Percentiles rank a stretch among this genome's conserved stretches.
phyloP scores from a whole-genome alignment of 805 yeast species.

The Teunomyces pallodes region DNA sequence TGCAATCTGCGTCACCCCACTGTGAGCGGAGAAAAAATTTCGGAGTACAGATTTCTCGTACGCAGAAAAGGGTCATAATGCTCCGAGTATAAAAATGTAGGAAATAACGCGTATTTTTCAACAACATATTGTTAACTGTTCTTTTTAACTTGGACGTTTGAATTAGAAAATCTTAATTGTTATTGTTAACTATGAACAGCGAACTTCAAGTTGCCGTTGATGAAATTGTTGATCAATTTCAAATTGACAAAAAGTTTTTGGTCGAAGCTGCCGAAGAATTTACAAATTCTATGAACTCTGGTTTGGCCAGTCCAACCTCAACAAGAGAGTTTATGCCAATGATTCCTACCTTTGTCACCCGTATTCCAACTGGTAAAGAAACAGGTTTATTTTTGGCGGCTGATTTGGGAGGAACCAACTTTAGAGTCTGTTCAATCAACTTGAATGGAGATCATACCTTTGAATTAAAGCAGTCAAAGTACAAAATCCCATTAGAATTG shows the following conservation, averaged over 20 bases:
- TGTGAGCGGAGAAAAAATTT: not conserved
- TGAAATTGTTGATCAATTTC: slow-evolving; percentile 40
- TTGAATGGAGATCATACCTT: slow-evolving; percentile 80
- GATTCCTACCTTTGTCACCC: slow-evolving; percentile 91
- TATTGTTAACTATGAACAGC: slow-evolving; percentile 12
- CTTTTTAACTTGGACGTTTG: not conserved
- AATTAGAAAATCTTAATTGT: not conserved
- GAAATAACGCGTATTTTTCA: not conserved
- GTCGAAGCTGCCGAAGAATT: slow-evolving; percentile 53
- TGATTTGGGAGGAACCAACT: slow-evolving; percentile 95
- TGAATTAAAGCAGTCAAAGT: slow-evolving; percentile 69
- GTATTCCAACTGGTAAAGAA: slow-evolving; percentile 83
- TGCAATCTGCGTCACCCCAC: slow-evolving; percentile 2
- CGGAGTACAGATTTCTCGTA: not conserved
- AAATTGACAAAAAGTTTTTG: slow-evolving; percentile 41
- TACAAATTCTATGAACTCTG: slow-evolving; percentile 58
- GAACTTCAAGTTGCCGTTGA: slow-evolving; percentile 25
- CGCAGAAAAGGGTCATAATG: slow-evolving; percentile 2
- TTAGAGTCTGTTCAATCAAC: slow-evolving; percentile 86
- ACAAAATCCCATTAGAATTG: slow-evolving; percentile 73
- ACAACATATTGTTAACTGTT: not conserved
- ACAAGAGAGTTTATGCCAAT: slow-evolving; percentile 60
- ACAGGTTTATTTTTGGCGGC: slow-evolving; percentile 83
- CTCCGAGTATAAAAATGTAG: slow-evolving; percentile 2
- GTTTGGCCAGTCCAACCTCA: slow-evolving; percentile 44